These are phyloP conservation scores for Turnera subulata DNA, from an alignment of 345 rosid species.

Conservation along the genomic window DNA sequence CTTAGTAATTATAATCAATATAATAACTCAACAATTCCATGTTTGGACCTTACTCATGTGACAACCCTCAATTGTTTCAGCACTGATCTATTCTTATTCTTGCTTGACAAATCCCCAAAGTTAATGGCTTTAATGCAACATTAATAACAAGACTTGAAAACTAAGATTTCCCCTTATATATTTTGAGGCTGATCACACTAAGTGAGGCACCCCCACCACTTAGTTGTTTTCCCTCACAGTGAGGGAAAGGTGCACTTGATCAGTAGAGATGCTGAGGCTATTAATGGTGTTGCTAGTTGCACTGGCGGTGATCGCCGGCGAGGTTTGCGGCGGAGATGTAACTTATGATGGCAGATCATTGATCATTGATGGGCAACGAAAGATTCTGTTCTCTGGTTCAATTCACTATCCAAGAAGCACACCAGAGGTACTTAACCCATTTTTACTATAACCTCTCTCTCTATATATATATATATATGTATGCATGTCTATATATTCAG, in stretches of 20 bases:
- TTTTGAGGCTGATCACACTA: too few species aligned
- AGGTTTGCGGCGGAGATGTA: slow-evolving; percentile 5
- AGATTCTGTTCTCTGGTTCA: slow-evolving; percentile 29
- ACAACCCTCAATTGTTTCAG: too few species aligned
- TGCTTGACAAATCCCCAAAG: too few species aligned
- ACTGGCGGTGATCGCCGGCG: background rate
- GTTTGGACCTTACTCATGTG: too few species aligned
- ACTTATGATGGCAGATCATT: slow-evolving; percentile 22
- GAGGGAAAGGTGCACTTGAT: background rate
- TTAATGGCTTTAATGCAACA: too few species aligned
- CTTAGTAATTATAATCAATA: too few species aligned
- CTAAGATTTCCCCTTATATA: too few species aligned
- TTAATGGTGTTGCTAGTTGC: background rate
- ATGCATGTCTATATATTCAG: background rate
- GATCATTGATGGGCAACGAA: slow-evolving; percentile 21
- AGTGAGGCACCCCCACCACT: too few species aligned
- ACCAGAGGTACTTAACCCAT: slow-evolving; percentile 7
- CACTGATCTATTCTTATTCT: too few species aligned
- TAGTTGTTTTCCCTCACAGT: background rate
- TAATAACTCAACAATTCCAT: too few species aligned
- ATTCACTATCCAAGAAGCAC: slow-evolving; percentile 31
- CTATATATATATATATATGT: background rate
- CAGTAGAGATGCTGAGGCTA: background rate
- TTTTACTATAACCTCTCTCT: background rate
- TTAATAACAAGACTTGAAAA: too few species aligned